phyloP scores from a whole-genome alignment of 2,329 filamentous ascomycete genomes.

The Tolypocladium sp. region DNA sequence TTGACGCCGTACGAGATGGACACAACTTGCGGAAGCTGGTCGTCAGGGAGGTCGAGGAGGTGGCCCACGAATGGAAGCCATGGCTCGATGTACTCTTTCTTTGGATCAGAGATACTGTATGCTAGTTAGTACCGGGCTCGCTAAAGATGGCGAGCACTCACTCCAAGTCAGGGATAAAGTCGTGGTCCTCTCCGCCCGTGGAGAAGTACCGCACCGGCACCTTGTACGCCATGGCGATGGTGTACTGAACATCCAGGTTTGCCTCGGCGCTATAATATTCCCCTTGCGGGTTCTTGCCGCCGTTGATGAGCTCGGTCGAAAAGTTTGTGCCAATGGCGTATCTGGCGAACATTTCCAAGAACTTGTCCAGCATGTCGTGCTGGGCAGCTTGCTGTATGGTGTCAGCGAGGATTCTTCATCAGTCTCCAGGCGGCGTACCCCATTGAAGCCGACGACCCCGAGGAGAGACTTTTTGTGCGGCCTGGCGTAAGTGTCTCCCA shows the following conservation, averaged over 20 bases:
- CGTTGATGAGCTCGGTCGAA: slow-evolving; percentile 45
- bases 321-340: slow-evolving; percentile 45
- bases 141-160: slow-evolving; percentile 10
- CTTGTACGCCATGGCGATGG: slow-evolving; percentile 21
- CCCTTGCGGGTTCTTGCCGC: slow-evolving; percentile 41
- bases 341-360: slow-evolving; percentile 44
- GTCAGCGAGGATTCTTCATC: slow-evolving; percentile 3
- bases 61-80: slow-evolving; percentile 56
- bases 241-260: slow-evolving; percentile 28
- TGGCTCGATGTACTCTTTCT: slow-evolving; percentile 47
- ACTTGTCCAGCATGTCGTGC: slow-evolving; percentile 44
- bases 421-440: slow-evolving; percentile 14
- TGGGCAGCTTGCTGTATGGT: slow-evolving; percentile 36
- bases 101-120: slow-evolving; percentile 13
- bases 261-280: slow-evolving; percentile 21
- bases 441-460: slow-evolving; percentile 45
- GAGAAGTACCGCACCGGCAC: slow-evolving; percentile 24
- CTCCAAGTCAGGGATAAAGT: slow-evolving; percentile 24
- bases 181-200: slow-evolving; percentile 19
- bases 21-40: slow-evolving; percentile 52
- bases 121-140: background rate
- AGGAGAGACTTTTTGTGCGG: slow-evolving; percentile 53
- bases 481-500: slow-evolving; percentile 37
- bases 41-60: slow-evolving; percentile 43
- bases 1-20: slow-evolving; percentile 64